Evolutionary conservation across 2,329 filamentous ascomycete species (phyloP), one percentile per base, ranked within the genome.

Genomic region (Colletotrichum sp.): DNA sequence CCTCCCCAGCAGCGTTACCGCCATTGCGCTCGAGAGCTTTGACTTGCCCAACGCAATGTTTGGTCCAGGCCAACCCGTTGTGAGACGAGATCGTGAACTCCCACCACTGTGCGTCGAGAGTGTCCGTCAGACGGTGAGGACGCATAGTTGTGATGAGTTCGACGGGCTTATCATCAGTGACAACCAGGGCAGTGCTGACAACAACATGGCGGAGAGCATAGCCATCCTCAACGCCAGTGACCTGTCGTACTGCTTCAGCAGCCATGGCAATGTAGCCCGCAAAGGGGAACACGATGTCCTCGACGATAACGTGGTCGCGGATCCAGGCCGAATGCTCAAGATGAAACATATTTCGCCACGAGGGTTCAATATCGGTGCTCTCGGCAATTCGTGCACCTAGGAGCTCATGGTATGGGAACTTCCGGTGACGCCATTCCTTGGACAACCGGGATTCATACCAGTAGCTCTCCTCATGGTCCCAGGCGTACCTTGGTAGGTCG

Each of bases 271-370:
- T 79, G 32, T 83, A 81, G 12, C 85, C 87, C 1, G 83, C 82
- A 32, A 81, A 84, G 39, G 87, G 84, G 63, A 86, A 87, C 75
- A 88, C 82, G 49, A 85, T 83, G 55, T 88, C 82, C 71, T 82
- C 86, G 57, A 85, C 82, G 81, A 88, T 85, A 10, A 80, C 76
- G 81, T 89, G 88, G 71, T 88, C 86, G n/a, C 86, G 80, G 1
- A 87, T 81, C 70, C 89, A 89, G 18, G 89, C 82, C 3, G 39
- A 72, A 24, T 80, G 39, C 2, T 77, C 73, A 0, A 81, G 2
- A 8, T 71, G 69, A 6, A 82, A 60, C 2, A 79, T 2, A n/a
- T 82, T 81, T 0, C 80, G 65, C 75, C 77, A 83, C 2, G n/a
- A 12, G 0, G 81, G 78, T 5, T 79, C 76, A 1, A 72, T 13